Percentiles rank a stretch among this genome's conserved stretches.
phyloP scores from a whole-genome alignment of 768 basidiomycete genomes.

The Xerocomellus chrysenteron region DNA sequence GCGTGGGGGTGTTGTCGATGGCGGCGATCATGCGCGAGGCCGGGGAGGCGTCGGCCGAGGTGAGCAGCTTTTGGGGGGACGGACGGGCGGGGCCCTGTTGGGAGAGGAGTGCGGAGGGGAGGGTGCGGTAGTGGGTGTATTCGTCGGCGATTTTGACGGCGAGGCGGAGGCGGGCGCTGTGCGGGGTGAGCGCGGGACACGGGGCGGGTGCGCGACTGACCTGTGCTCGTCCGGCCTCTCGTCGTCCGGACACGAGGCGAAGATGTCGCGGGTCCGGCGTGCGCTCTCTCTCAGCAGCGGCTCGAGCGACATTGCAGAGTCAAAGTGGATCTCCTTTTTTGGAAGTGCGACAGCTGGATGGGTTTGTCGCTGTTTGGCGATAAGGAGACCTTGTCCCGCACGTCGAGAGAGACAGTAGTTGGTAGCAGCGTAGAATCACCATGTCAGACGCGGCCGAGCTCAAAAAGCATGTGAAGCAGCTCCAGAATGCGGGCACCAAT shows the following conservation, averaged over 20 bases:
- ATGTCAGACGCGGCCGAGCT: conserved; percentile 54
- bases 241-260: conserved; percentile 64
- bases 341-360: background rate
- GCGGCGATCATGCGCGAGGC: conserved; percentile 56
- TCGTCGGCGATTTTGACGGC: conserved; percentile 88
- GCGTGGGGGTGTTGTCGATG: conserved; percentile 68
- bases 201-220: conserved; percentile 36
- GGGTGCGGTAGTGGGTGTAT: conserved; percentile 80
- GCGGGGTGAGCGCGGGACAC: background rate
- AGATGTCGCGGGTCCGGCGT: conserved; percentile 72
- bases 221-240: conserved; percentile 69
- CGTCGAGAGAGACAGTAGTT: background rate
- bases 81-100: conserved; percentile 78
- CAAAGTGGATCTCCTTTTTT: background rate
- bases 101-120: conserved; percentile 75
- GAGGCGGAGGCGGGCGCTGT: conserved; percentile 63
- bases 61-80: conserved; percentile 62
- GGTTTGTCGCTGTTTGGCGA: conserved; percentile 24
- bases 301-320: conserved; percentile 39
- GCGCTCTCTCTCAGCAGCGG: conserved; percentile 60
- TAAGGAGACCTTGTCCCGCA: background rate
- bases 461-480: conserved; percentile 78
- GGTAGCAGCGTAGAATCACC: conserved; percentile 23
- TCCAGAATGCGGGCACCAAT: conserved; percentile 59
- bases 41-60: conserved; percentile 48